These are phyloP conservation scores for Quercus aquifolioides DNA, from an alignment of 306 rosid species.

Conservation along the genomic window DNA sequence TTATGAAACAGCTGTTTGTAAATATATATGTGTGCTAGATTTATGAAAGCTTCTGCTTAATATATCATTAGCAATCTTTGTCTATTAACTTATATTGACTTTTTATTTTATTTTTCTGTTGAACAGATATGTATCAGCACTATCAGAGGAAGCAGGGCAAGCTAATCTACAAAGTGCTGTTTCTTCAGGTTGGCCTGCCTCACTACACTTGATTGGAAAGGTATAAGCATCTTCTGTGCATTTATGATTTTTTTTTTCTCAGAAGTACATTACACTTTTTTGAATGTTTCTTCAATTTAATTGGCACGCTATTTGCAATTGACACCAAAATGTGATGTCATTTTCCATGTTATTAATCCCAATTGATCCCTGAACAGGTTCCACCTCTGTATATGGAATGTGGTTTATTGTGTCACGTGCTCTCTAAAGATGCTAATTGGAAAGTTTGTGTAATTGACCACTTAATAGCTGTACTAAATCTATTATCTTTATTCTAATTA, in stretches of 20 bases:
- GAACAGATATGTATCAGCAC: constrained; percentile 87
- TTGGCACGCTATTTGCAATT: neutral
- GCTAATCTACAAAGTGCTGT: constrained; percentile 55
- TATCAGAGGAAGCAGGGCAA: constrained; percentile 60
- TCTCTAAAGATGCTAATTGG: constrained; percentile 2
- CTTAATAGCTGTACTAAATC: neutral
- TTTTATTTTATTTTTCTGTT: neutral
- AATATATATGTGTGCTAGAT: neutral
- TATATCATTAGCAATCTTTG: neutral
- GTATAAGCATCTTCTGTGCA: constrained; percentile 33
- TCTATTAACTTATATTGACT: neutral
- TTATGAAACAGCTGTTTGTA: constrained; percentile 13
- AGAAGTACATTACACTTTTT: neutral
- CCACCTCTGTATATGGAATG: neutral
- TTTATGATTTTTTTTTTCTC: neutral
- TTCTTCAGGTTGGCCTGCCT: constrained; percentile 87
- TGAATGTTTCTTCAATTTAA: neutral
- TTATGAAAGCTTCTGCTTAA: constrained; percentile 2
- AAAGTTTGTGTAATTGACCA: constrained; percentile 8
- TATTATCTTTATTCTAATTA: too few species aligned
- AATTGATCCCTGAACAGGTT: neutral
- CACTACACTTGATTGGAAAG: constrained; percentile 94
- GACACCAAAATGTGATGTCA: constrained; percentile 2
- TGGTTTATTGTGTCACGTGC: neutral
- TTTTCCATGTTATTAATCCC: neutral